Conservation (phyloP, 1,139 yeast species). For the Arxiozyma telluris region DNA sequence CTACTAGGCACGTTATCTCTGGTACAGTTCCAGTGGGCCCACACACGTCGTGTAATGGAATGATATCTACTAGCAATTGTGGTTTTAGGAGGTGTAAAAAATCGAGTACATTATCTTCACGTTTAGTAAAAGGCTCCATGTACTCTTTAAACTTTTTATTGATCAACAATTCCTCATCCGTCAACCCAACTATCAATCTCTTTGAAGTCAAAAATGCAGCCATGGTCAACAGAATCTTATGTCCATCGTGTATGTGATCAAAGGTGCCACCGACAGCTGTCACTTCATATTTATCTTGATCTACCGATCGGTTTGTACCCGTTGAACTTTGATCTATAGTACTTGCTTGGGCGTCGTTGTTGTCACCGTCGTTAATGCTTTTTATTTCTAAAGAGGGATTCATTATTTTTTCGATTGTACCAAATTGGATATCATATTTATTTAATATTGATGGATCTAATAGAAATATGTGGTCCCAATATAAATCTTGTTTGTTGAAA, state of each 20-base stretch:
- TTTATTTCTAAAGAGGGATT: neutral
- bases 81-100: constrained; percentile 46
- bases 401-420: neutral
- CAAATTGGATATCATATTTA: neutral
- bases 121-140: constrained; percentile 47
- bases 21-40: constrained; percentile 86
- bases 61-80: constrained; percentile 36
- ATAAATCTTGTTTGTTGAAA: constrained; percentile 8
- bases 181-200: constrained; percentile 67
- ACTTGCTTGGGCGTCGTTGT: no score
- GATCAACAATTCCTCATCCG: constrained; percentile 64
- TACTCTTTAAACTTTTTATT: constrained; percentile 68
- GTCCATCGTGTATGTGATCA: constrained; percentile 95
- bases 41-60: constrained; percentile 72
- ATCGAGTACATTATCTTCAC: constrained; percentile 40
- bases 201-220: constrained; percentile 52
- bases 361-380: no score
- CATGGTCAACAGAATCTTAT: constrained; percentile 70
- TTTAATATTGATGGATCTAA: constrained; percentile 6
- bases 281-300: constrained; percentile 28
- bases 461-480: constrained; percentile 16
- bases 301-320: constrained; percentile 3
- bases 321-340: neutral
- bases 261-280: constrained; percentile 91
- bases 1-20: constrained; percentile 69